Evolutionary conservation across 2,329 filamentous ascomycete species (phyloP).

Genomic region (Coniochaeta sp.): DNA sequence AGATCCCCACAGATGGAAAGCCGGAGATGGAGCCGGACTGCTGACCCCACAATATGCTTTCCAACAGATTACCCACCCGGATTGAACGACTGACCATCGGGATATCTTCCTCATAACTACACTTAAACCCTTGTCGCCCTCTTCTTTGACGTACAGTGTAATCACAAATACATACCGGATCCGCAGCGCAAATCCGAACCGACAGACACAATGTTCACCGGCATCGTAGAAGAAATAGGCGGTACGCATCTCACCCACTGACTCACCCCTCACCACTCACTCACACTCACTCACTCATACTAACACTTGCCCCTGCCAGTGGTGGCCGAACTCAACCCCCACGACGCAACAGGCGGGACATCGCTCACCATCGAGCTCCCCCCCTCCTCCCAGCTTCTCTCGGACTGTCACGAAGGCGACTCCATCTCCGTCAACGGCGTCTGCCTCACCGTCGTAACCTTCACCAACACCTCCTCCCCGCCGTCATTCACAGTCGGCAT

Average conservation of each 20-base stretch:
- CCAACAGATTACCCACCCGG: too few species aligned
- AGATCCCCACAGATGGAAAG: too few species aligned
- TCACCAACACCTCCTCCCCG: slow-evolving; percentile 24
- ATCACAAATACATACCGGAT: neutral
- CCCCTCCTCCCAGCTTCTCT: slow-evolving; percentile 63
- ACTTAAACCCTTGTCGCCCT: neutral
- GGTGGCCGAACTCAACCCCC: slow-evolving; percentile 71
- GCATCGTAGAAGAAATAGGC: slow-evolving; percentile 86
- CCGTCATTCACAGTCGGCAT: slow-evolving; percentile 81
- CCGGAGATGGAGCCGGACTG: too few species aligned
- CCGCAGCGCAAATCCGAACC: slow-evolving; percentile 9
- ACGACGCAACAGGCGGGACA: slow-evolving; percentile 80
- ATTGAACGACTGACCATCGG: too few species aligned
- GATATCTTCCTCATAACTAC: too few species aligned
- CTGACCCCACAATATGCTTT: too few species aligned
- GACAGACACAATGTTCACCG: slow-evolving; percentile 77
- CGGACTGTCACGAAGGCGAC: slow-evolving; percentile 80
- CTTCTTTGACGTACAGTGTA: neutral
- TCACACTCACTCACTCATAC: slow-evolving; percentile 12
- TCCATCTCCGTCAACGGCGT: slow-evolving; percentile 94
- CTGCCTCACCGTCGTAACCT: slow-evolving; percentile 77
- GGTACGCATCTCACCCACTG: slow-evolving; percentile 48
- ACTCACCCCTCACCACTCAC: slow-evolving; percentile 4
- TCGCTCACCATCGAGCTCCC: slow-evolving; percentile 77
- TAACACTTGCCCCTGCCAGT: slow-evolving; percentile 50